Evolutionary conservation across 2,329 filamentous ascomycete species (phyloP), one percentile per base, ranked within the genome.

Genomic region (Dactylellina drechsleri): DNA sequence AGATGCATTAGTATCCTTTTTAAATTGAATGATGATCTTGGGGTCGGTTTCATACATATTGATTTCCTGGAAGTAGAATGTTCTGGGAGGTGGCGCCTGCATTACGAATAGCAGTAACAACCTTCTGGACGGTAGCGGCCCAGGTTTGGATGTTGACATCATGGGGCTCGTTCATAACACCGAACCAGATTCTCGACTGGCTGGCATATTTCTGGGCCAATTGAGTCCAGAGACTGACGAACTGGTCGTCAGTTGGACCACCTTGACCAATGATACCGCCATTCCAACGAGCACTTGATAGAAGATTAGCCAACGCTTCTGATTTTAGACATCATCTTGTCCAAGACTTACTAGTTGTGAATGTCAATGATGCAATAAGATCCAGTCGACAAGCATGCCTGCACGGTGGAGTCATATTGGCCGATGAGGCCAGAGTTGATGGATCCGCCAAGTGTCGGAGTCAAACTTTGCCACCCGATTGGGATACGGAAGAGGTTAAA

Each of bases 151-250:
- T 80, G 28, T 79, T 80, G 65, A 87, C 81, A 28, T 88, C 86
- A 79, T 90, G 87, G 5, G 89, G 89, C 81, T 89, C 89, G 81
- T 91, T 91, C 88, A 91, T 91, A 53, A 91, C 80, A 10, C 88
- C 88, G 77, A 91, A 89, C 3, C 86, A 83, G 31, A 91, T 82
- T 72, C 85, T 87, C 40, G 83, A 79, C 57, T 87, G 81, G 6
- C 79, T 79, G 26, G 83, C 84, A 80, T 91, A 91, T 79, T 87
- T 87, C 0, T 82, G 83, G 0, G 89, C 89, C 4, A 89, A 80
- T 66, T 86, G 83, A 0, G 79, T 80, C 89, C 89, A 91, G 2
- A 91, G 81, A 52, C 82, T 82, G 4, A 84, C 85, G 77, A 91
- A 87, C 12, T 87, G 81, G 12, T 84, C 85, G 79, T 90, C 85